phyloP scores from a whole-genome alignment of 192 early-diverging fungal species.

The Linnemannia schmuckeri region DNA sequence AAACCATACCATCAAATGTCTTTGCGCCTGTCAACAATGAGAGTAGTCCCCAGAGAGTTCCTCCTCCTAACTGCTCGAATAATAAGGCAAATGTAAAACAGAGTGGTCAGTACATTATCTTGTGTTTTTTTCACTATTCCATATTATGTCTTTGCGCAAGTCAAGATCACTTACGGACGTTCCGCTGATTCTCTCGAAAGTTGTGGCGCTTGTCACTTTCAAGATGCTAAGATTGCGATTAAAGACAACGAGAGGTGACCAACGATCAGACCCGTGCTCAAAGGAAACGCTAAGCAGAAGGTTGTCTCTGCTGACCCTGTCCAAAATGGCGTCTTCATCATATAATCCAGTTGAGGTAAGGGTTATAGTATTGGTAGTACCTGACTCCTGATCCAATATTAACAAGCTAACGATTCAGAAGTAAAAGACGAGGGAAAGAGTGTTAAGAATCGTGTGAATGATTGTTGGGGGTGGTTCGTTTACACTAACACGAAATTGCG shows the following conservation, averaged over 20 bases:
- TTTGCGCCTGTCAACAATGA: conserved; percentile 89
- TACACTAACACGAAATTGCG: not conserved
- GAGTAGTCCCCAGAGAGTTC: conserved; percentile 95
- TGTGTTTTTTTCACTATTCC: not conserved
- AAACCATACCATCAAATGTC: conserved; percentile 80
- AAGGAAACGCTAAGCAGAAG: not conserved
- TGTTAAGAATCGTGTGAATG: not conserved
- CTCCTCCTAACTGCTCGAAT: conserved; percentile 82
- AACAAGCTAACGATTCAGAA: conserved; percentile 71
- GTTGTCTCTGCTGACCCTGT: not conserved
- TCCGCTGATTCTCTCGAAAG: conserved; percentile 91
- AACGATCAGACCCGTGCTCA: not conserved
- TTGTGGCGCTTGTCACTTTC: conserved; percentile 90
- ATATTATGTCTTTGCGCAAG: not conserved
- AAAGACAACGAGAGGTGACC: not conserved
- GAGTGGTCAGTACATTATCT: not conserved
- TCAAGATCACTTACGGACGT: conserved; percentile 66
- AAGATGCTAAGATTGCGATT: conserved; percentile 72
- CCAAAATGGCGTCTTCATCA: not conserved
- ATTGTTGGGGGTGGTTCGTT: not conserved
- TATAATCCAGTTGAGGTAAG: not conserved
- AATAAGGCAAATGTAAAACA: not conserved
- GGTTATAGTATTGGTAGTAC: conserved; percentile 30
- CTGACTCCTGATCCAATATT: conserved; percentile 98
- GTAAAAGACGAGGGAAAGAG: not conserved